These are phyloP conservation scores for Leccinum fallax DNA, from an alignment of 1,284 basidiomycete genomes.

Conservation along the genomic window DNA sequence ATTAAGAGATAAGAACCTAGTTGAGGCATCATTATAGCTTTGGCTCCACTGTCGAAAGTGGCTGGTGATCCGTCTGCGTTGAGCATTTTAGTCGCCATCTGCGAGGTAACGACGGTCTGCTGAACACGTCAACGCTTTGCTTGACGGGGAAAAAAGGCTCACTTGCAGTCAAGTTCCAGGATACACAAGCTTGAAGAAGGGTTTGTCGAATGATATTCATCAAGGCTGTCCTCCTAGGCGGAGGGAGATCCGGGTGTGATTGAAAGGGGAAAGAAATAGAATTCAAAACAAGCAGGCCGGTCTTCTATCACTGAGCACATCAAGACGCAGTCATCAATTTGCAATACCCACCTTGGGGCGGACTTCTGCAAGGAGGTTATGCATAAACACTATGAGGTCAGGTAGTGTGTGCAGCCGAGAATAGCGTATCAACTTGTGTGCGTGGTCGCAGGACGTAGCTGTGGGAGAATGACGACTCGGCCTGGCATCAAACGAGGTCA, in stretches of 20 bases:
- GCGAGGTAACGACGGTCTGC: slow-evolving; percentile 66
- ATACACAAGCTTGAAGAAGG: slow-evolving; percentile 51
- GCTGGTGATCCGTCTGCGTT: slow-evolving; percentile 61
- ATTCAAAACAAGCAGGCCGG: slow-evolving; percentile 61
- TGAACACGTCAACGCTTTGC: slow-evolving; percentile 5
- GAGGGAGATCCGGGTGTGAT: slow-evolving; percentile 40
- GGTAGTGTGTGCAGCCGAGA: slow-evolving; percentile 46
- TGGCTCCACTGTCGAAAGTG: slow-evolving; percentile 63
- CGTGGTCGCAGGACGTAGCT: slow-evolving; percentile 21
- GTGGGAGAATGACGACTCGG: slow-evolving; percentile 22
- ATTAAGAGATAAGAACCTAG: slow-evolving; percentile 46
- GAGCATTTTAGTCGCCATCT: slow-evolving; percentile 67
- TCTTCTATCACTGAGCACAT: slow-evolving; percentile 35
- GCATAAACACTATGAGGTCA: slow-evolving; percentile 60
- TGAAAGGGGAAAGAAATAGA: slow-evolving; percentile 71
- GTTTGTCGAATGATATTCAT: slow-evolving; percentile 55
- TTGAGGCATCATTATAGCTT: slow-evolving; percentile 63
- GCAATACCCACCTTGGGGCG: slow-evolving; percentile 47
- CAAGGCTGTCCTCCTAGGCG: slow-evolving; percentile 42
- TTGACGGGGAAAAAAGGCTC: slow-evolving; percentile 4
- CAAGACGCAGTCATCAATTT: slow-evolving; percentile 15
- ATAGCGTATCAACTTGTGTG: slow-evolving; percentile 33
- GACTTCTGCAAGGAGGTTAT: slow-evolving; percentile 49
- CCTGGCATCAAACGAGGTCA: slow-evolving; percentile 16
- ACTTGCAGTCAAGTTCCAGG: slow-evolving; percentile 54